These are phyloP conservation scores for Hyaloscypha bicolor DNA, from an alignment of 495 filamentous ascomycete species.

Conservation along the genomic window DNA sequence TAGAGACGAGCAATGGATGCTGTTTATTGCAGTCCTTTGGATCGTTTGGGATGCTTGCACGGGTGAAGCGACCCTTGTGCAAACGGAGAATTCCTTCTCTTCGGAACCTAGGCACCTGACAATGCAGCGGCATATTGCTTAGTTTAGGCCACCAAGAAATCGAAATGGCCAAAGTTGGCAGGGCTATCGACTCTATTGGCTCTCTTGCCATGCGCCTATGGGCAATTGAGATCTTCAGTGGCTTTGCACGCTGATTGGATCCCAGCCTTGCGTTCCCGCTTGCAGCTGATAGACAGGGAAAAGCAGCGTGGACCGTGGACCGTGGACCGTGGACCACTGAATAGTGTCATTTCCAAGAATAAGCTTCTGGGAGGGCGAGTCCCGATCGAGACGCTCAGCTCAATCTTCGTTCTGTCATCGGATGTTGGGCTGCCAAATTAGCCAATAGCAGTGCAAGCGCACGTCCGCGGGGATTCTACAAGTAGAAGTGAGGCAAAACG, in stretches of 20 bases:
- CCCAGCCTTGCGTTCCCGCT: neutral
- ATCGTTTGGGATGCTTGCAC: neutral
- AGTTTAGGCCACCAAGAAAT: constrained; percentile 30
- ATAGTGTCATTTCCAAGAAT: neutral
- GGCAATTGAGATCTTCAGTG: no score
- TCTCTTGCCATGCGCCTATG: no score
- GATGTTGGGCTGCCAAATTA: no score
- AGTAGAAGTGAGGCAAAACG: no score
- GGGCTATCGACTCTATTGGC: no score
- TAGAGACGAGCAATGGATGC: neutral
- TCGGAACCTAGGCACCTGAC: constrained; percentile 18
- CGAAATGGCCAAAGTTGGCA: no score
- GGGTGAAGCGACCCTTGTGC: constrained; percentile 15
- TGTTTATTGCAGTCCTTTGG: neutral
- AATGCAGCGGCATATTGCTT: constrained; percentile 30
- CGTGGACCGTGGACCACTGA: neutral
- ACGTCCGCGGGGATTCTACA: no score
- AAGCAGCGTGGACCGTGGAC: neutral
- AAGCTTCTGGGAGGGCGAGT: neutral
- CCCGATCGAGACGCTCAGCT: neutral
- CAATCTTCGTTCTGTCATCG: neutral
- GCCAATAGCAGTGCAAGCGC: no score
- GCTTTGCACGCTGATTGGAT: neutral
- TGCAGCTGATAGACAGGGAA: neutral
- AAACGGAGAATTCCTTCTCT: constrained; percentile 28